phyloP scores from a whole-genome alignment of 2,329 filamentous ascomycete genomes.

The Chlorencoelia australis region DNA sequence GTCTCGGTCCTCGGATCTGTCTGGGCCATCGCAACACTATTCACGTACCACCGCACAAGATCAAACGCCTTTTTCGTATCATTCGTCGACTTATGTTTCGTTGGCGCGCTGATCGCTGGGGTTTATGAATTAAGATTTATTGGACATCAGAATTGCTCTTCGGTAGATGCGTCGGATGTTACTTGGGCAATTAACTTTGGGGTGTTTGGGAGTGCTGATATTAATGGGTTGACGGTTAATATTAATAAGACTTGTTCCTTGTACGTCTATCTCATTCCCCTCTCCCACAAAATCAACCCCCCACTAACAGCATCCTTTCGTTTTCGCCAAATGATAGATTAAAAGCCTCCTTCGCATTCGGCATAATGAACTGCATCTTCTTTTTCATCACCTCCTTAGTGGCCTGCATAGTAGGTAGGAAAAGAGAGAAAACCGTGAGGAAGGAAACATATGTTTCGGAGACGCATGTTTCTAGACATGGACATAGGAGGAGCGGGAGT shows the following conservation, averaged over 20 bases:
- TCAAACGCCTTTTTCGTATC: slow-evolving; percentile 51
- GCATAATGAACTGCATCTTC: slow-evolving; percentile 76
- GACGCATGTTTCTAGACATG: slow-evolving; percentile 22
- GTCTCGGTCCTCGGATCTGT: slow-evolving; percentile 51
- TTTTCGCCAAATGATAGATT: too few relatives aligned
- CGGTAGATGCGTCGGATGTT: slow-evolving; percentile 36
- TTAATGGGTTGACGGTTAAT: slow-evolving; percentile 41
- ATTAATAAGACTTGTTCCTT: slow-evolving; percentile 75
- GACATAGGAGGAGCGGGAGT: slow-evolving; percentile 22
- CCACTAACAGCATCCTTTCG: too few relatives aligned
- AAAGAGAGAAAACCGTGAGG: slow-evolving; percentile 1
- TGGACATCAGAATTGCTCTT: slow-evolving; percentile 55
- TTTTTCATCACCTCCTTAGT: slow-evolving; percentile 70
- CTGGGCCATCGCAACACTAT: slow-evolving; percentile 55
- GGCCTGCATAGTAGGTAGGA: slow-evolving; percentile 37
- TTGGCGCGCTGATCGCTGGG: slow-evolving; percentile 53
- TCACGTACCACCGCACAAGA: slow-evolving; percentile 54
- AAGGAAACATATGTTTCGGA: slow-evolving; percentile 21
- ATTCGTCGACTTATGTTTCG: slow-evolving; percentile 49
- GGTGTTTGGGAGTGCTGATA: slow-evolving; percentile 45
- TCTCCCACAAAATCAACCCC: too few relatives aligned
- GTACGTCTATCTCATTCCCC: too few relatives aligned
- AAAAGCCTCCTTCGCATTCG: slow-evolving; percentile 81
- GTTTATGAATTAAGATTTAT: slow-evolving; percentile 52
- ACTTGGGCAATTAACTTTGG: slow-evolving; percentile 51